Evolutionary conservation across 345 rosid genomes (phyloP).

Genomic region (Dimocarpus longan): DNA sequence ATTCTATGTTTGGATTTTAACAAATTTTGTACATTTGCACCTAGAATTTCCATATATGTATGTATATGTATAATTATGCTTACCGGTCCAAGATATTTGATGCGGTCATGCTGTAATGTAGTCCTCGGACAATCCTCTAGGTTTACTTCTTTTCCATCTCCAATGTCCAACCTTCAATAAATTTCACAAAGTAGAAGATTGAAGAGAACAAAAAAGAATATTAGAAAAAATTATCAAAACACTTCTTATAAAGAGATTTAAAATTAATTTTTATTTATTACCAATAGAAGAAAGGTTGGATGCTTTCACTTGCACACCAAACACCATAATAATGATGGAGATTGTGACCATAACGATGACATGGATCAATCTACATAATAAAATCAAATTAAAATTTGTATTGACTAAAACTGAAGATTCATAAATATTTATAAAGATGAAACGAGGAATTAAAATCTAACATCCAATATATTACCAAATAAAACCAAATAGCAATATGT

Average conservation of each 20-base stretch:
- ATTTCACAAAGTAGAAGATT: constrained; percentile 10
- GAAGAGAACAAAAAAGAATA: not conserved
- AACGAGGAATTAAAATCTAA: not conserved
- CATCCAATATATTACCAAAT: not conserved
- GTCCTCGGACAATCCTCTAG: constrained; percentile 54
- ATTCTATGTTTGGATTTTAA: no score
- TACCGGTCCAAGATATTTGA: constrained; percentile 82
- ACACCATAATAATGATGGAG: constrained; percentile 64
- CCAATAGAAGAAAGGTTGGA: constrained; percentile 82
- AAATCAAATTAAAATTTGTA: not conserved
- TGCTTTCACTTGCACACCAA: constrained; percentile 61
- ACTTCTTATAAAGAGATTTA: not conserved
- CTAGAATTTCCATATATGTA: no score
- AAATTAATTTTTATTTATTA: constrained; percentile 20
- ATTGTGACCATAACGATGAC: constrained; percentile 86
- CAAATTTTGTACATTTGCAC: no score
- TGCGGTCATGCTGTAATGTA: constrained; percentile 58
- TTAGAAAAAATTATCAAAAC: not conserved
- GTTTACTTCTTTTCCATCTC: constrained; percentile 71
- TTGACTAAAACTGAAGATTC: not conserved
- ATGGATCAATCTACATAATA: constrained; percentile 66
- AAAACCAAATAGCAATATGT: no score
- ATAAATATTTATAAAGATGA: not conserved
- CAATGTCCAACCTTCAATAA: constrained; percentile 69
- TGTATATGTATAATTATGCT: constrained; percentile 8